These are phyloP conservation scores for Podospora pseudoanserina DNA, from an alignment of 495 filamentous ascomycete genomes.

Conservation along the genomic window DNA sequence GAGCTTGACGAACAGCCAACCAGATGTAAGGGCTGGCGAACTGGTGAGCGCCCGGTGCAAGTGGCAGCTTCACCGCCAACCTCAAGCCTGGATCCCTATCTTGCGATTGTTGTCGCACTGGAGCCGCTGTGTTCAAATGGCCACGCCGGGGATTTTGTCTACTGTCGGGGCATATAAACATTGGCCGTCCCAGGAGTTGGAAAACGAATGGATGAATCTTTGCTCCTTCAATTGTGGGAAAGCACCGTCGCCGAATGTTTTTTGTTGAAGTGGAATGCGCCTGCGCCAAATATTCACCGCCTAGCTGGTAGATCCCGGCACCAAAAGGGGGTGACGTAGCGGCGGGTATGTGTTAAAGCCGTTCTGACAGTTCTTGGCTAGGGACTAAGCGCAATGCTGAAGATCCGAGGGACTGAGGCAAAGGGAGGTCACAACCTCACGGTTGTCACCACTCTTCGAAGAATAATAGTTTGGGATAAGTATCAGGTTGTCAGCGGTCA, in stretches of 20 bases:
- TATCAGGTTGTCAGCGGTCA: too few species aligned
- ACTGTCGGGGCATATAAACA: not conserved
- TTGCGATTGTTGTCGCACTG: not conserved
- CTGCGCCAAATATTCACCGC: not conserved
- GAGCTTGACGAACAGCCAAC: not conserved
- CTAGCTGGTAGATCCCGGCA: not conserved
- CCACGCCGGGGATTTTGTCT: not conserved
- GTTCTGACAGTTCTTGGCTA: not conserved
- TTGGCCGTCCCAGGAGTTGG: not conserved
- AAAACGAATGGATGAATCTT: not conserved
- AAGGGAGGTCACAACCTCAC: not conserved
- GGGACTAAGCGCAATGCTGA: not conserved
- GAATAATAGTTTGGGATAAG: too few species aligned
- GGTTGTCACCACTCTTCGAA: not conserved
- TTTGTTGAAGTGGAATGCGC: not conserved
- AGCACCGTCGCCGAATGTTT: not conserved
- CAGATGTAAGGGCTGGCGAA: not conserved
- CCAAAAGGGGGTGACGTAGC: not conserved
- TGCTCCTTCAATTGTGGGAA: not conserved
- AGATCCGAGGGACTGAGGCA: not conserved
- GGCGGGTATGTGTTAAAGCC: not conserved
- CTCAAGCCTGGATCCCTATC: not conserved
- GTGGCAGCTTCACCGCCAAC: conserved; percentile 4
- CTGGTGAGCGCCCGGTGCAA: not conserved
- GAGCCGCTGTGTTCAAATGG: not conserved